Conservation (phyloP, 805 yeast genomes). For the Priceomyces castillae region DNA sequence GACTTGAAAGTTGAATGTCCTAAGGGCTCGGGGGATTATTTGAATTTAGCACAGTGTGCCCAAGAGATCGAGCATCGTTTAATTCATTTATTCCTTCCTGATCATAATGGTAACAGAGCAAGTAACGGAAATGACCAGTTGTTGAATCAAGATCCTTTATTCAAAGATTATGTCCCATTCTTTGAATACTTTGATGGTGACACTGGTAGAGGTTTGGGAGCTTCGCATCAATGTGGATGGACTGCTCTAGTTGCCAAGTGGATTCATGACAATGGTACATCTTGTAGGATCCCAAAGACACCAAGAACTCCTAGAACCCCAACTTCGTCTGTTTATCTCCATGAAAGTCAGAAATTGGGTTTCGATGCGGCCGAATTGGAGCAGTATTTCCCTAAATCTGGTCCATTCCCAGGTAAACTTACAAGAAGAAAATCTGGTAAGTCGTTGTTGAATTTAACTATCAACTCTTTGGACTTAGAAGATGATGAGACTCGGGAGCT, state of each 20-base stretch:
- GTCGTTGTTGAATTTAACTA: slow-evolving; percentile 65
- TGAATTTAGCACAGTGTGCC: slow-evolving; percentile 86
- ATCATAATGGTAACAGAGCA: slow-evolving; percentile 66
- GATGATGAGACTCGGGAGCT: slow-evolving; percentile 50
- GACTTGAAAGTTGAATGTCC: slow-evolving; percentile 86
- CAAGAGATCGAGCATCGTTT: slow-evolving; percentile 85
- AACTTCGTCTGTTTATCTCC: slow-evolving; percentile 25
- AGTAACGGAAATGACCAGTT: slow-evolving; percentile 66
- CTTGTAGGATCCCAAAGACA: slow-evolving; percentile 53
- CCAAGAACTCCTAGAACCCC: slow-evolving; percentile 32
- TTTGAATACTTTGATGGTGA: slow-evolving; percentile 93
- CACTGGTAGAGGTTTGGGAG: slow-evolving; percentile 90
- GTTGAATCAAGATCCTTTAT: slow-evolving; percentile 60
- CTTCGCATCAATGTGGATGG: slow-evolving; percentile 96
- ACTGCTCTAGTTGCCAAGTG: slow-evolving; percentile 89
- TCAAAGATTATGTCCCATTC: slow-evolving; percentile 73
- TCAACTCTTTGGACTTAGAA: slow-evolving; percentile 61
- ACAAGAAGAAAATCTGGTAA: slow-evolving; percentile 72
- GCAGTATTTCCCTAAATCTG: slow-evolving; percentile 44
- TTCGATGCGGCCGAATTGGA: slow-evolving; percentile 32
- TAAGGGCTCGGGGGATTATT: slow-evolving; percentile 69
- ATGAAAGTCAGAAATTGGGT: slow-evolving; percentile 11
- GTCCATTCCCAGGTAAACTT: slow-evolving; percentile 52
- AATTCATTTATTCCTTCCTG: slow-evolving; percentile 70
- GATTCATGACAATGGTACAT: slow-evolving; percentile 83